Conservation (phyloP, 768 basidiomycete species). For the Lactifluus pinguis region DNA sequence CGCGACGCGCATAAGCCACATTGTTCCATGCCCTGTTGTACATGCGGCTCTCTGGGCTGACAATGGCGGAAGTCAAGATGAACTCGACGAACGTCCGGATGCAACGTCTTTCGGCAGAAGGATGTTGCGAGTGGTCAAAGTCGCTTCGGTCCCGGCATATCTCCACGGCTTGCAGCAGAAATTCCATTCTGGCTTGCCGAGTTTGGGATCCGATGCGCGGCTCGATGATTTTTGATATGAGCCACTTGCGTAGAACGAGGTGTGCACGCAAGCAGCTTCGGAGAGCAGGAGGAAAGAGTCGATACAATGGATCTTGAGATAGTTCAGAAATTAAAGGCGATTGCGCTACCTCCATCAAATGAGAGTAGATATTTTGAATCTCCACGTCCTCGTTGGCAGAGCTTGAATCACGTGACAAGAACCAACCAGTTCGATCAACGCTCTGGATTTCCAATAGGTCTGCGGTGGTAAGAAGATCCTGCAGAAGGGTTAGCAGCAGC, state of each 20-base stretch:
- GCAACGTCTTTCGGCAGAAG: constrained; percentile 48
- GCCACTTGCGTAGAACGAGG: constrained; percentile 70
- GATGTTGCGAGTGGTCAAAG: constrained; percentile 25
- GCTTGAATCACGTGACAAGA: constrained; percentile 46
- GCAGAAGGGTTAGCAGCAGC: constrained; percentile 4
- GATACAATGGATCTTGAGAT: constrained; percentile 60
- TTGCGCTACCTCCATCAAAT: constrained; percentile 63
- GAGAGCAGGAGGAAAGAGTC: constrained; percentile 64
- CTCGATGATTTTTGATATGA: constrained; percentile 58
- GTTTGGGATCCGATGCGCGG: constrained; percentile 52
- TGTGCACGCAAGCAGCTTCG: constrained; percentile 73
- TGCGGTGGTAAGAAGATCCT: constrained; percentile 72
- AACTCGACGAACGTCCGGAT: constrained; percentile 77
- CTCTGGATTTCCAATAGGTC: constrained; percentile 78
- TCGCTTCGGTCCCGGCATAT: constrained; percentile 59
- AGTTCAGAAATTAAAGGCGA: constrained; percentile 65
- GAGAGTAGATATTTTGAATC: constrained; percentile 69
- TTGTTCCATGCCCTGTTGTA: constrained; percentile 74
- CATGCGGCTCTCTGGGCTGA: constrained; percentile 72
- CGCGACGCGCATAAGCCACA: constrained; percentile 54
- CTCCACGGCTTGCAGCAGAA: constrained; percentile 63
- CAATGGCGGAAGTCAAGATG: constrained; percentile 61
- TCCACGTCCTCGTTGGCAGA: constrained; percentile 56
- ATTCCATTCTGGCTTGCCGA: constrained; percentile 66
- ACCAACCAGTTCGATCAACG: constrained; percentile 75